Conservation (phyloP, 495 filamentous ascomycete genomes). For the Penicillium manginii region DNA sequence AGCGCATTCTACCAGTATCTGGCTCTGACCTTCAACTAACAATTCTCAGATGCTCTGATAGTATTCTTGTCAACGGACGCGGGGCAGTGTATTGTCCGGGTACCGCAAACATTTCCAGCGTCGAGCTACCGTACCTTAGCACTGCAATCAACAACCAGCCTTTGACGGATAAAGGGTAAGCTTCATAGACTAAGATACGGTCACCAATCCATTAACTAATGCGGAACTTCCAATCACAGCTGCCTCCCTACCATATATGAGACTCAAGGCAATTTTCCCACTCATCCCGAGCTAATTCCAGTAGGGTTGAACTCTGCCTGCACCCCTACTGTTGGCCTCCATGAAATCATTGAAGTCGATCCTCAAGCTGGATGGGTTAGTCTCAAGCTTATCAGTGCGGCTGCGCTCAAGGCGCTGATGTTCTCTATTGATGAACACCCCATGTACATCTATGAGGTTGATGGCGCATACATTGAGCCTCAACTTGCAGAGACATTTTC, state of each 20-base stretch:
- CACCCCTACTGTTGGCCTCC: slow-evolving; percentile 38
- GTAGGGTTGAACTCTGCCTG: slow-evolving; percentile 42
- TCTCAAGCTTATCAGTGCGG: slow-evolving; percentile 53
- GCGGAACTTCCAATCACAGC: slow-evolving; percentile 4
- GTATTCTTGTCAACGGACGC: slow-evolving; percentile 56
- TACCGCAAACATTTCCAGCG: slow-evolving; percentile 35
- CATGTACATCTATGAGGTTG: slow-evolving; percentile 46
- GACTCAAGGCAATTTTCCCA: slow-evolving; percentile 31
- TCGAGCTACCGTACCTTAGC: slow-evolving; percentile 34
- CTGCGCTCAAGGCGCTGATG: slow-evolving; percentile 38
- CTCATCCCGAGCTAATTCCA: slow-evolving; percentile 41
- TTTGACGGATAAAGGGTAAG: slow-evolving; percentile 57
- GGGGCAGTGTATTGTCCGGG: slow-evolving; percentile 54
- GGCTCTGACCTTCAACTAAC: not conserved
- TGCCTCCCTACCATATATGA: slow-evolving; percentile 37
- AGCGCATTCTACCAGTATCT: not conserved
- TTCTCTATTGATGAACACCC: slow-evolving; percentile 50
- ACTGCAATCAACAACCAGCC: slow-evolving; percentile 32
- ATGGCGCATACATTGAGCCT: slow-evolving; percentile 44
- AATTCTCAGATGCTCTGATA: slow-evolving; percentile 44
- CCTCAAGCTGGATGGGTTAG: slow-evolving; percentile 45
- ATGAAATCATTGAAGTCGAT: slow-evolving; percentile 44
- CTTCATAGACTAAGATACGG: not conserved
- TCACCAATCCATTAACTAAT: not conserved
- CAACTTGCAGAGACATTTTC: slow-evolving; percentile 31